Conservation (phyloP, 2,329 filamentous ascomycete genomes). For the Cordyceps javanica region DNA sequence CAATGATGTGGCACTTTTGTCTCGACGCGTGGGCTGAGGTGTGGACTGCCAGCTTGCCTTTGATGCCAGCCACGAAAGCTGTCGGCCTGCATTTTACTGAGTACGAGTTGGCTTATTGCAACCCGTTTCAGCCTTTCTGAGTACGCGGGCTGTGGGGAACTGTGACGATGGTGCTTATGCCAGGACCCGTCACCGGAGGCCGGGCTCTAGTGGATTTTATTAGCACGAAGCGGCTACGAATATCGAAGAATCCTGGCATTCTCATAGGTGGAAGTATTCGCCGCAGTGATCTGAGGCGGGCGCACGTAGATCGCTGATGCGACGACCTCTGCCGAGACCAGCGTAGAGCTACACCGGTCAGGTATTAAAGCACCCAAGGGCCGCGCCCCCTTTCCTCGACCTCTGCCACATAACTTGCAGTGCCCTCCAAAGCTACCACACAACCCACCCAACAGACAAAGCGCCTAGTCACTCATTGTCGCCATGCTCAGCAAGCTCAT, state of each 20-base stretch:
- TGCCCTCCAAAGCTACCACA: no score
- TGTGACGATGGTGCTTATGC: not conserved
- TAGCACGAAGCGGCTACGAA: no score
- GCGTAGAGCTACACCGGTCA: no score
- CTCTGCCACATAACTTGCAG: no score
- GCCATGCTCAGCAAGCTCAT: not conserved
- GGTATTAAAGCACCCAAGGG: not conserved
- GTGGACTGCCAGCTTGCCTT: no score
- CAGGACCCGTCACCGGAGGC: not conserved
- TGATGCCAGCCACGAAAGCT: not conserved
- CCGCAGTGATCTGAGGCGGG: not conserved
- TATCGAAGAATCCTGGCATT: not conserved
- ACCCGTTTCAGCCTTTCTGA: no score
- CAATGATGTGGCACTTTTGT: not conserved
- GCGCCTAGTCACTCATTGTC: not conserved
- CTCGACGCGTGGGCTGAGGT: no score
- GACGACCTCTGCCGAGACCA: not conserved
- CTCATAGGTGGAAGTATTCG: not conserved
- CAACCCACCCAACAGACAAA: no score
- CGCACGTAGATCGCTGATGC: not conserved
- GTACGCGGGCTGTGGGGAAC: not conserved
- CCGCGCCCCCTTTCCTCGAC: not conserved
- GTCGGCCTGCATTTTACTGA: not conserved
- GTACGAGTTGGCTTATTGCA: not conserved
- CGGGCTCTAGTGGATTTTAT: not conserved